Evolutionary conservation across 345 rosid genomes (phyloP), one percentile per base, ranked within the genome.

Genomic region (Corymbia maculata): DNA sequence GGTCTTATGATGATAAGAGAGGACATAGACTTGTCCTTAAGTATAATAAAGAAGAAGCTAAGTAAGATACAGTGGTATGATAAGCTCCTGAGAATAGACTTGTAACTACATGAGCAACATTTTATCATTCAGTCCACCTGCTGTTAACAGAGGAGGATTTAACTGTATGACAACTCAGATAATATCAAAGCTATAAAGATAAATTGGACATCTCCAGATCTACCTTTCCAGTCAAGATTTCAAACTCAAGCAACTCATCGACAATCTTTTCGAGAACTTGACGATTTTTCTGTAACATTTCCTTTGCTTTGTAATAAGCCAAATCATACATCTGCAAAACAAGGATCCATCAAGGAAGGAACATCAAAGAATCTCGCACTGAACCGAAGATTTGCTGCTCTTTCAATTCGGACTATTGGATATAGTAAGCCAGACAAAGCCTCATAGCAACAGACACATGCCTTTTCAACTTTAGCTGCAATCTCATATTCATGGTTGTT

Each of bases 401-500:
- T 75, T 75, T 42, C 82, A 75, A 75, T 86, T 55, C 49, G 14
- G 13, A 14, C 64, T 52, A 51, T 30, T 4, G 8, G 26, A 19
- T 4, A 24, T 52, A 24, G 68, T 9, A 86, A 44, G 64, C 52
- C 30, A 86, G 19, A 86, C 51, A 42, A 52, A 52, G 19, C 88
- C 57, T 45, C n/a, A 13, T 30, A 86, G 85, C 49, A 80, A 90
- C 85, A 79, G 36, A 90, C 45, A 86, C 88, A 24, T 92, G 92
- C 99, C 98, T 95, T 93, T 93, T 95, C 98, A 88, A 96, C 98
- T 93, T 96, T 97, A 90, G 93, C 89, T 42, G 99, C 99, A 93
- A 96, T 94, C 90, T 95, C 99, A 89, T 92, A 93, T 90, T 97
- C 97, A 86, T 96, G 94, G 89, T 92, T 92, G 92, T 94, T 94